Base-by-base conservation (phyloP, 345 rosid species). In the Hypericum androsaemum region DNA sequence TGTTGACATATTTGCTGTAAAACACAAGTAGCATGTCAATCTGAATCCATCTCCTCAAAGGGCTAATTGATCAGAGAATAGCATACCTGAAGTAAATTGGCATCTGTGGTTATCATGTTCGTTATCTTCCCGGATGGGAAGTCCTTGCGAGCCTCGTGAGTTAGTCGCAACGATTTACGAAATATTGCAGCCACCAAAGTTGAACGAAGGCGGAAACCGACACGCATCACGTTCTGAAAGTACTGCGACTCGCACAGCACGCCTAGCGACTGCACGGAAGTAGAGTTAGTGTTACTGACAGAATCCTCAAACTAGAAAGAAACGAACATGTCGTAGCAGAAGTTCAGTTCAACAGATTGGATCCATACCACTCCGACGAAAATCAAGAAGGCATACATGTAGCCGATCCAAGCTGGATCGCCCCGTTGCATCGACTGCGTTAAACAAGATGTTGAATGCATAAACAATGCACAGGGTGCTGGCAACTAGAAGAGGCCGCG, bases 191-290 rank as follows among this genome's bases (percentile, higher is more conserved):
- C 71, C 46, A 67, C 66, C 71, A 67, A 41, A 52, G 63, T 67
- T 56, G 71, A 67, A 46, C 71, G 46, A 40, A 67, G 42, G 52
- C 52, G 52, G 47, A 67, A 67, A 45, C 71, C 66, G 51, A 50
- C 56, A 14, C 66, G 71, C 66, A 67, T 17, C 7, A 61, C 66
- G 60, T 67, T 67, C 66, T 61, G 71, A 38, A 57, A 67, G 56
- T 57, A 67, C 55, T 47, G 71, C 52, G 71, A 51, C 57, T 67
- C 71, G 8, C 62, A 61, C 5, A 67, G 66, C 46, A 57, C 71
- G 40, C 63, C 59, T 6, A 61, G 9, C 60, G 85, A 73, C 98
- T 90, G 78, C 63, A 56, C 56, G 45, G 57, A 54, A 52, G 39
- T 12, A 56, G 43, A 52, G 10, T 62, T 60, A 0, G 43, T 39